Evolutionary conservation across 768 basidiomycete genomes (phyloP), one percentile per base, ranked within the genome.

Genomic region (Clavaria fumosa): DNA sequence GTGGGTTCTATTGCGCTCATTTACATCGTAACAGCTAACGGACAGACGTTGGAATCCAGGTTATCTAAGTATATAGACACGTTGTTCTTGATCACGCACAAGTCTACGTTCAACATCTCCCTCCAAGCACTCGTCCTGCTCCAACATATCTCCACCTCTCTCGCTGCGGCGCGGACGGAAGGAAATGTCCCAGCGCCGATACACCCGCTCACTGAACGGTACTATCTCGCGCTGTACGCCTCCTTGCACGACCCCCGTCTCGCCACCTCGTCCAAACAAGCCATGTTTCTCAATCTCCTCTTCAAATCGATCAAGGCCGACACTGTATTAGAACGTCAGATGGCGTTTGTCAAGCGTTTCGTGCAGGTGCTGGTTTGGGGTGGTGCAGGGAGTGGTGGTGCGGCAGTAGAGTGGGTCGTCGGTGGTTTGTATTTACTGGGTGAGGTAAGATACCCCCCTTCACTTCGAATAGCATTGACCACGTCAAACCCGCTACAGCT

Each of bases 51-150:
- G 26, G 4, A 10, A n/a, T 7, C 32, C 47, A 89, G 85, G 19
- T 75, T 97, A 47, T 69, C 75, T 45, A 70, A 75, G 38, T 90
- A 96, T 48, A 81, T 95, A 50, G 81, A 89, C 53, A 89, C 86
- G 0, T 74, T 96, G 15, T 97, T 96, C 69, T 69, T 78, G 31
- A 89, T 99, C 50, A 91, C 89, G 2, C 93, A 96, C 57, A 82
- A 72, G 5, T 90, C 88, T 5, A 95, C 90, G 0, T 99, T 99
- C 72, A 95, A 93, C 54, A 89, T 89, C 50, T 88, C 88, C 7
- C 70, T 97, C 3, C 93, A 93, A 53, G 84, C 91, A 0, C 72
- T 97, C 1, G 69, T 82, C 26, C 69, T 97, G 4, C 82, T 96
- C 41, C 81, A 82, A 51, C 89, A 86, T 47, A 81, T 97, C 26